Percentiles rank a stretch among this genome's conserved stretches.
Conservation (phyloP, 2,329 filamentous ascomycete species). For the Neurospora sp. region DNA sequence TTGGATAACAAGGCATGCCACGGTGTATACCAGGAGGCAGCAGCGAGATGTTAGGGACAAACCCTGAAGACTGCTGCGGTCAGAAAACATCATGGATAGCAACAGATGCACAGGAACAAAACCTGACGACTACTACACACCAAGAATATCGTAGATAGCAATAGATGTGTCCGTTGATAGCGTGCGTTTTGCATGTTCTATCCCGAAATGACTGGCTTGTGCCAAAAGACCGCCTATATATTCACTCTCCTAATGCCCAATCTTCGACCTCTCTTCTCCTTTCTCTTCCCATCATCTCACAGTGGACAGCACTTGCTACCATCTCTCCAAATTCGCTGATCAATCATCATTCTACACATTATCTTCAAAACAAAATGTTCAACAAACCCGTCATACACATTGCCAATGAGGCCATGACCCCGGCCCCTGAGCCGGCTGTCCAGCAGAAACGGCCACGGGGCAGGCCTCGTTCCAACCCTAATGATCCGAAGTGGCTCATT, state of each 20-base stretch:
- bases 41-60: not conserved
- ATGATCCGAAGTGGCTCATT: not conserved
- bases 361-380: not conserved
- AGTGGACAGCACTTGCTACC: not conserved
- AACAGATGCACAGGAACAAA: not conserved
- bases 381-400: not conserved
- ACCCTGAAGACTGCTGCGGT: not conserved
- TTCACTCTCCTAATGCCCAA: not conserved
- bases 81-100: not conserved
- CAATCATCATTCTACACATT: not conserved
- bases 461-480: not conserved
- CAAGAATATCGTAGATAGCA: not conserved
- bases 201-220: not conserved
- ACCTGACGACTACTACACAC: not conserved
- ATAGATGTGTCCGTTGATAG: not conserved
- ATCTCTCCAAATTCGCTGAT: not conserved
- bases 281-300: not conserved
- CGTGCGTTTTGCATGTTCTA: not conserved
- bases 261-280: not conserved
- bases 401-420: not conserved
- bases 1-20: not conserved
- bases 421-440: not conserved
- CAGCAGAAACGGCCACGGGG: not conserved
- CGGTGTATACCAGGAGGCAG: not conserved
- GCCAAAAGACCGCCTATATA: not conserved